Percentiles rank a stretch among this genome's conserved stretches.
Conservation (phyloP, 768 basidiomycete genomes). For the Phlebiopsis flavidoalba region DNA sequence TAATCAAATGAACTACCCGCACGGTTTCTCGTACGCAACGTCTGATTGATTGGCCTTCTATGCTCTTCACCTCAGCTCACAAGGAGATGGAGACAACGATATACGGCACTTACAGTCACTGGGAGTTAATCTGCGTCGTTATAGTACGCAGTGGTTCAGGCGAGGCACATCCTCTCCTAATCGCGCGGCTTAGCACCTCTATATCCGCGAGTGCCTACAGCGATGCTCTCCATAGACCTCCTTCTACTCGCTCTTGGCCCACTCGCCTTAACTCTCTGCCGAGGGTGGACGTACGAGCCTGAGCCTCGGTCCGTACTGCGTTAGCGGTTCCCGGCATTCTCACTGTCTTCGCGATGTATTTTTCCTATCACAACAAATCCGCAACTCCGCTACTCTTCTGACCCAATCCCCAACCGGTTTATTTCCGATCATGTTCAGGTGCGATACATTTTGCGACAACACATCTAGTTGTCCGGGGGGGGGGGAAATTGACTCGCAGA, state of each 20-base stretch:
- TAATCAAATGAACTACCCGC: too few relatives aligned
- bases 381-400: slow-evolving; percentile 69
- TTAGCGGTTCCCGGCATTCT: slow-evolving; percentile 60
- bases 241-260: not conserved
- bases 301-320: slow-evolving; percentile 33
- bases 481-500: slow-evolving; percentile 2
- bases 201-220: not conserved
- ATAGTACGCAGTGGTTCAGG: too few relatives aligned
- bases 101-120: too few relatives aligned
- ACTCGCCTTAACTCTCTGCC: not conserved
- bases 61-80: too few relatives aligned
- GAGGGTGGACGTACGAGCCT: not conserved
- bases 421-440: slow-evolving; percentile 70
- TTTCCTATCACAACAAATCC: slow-evolving; percentile 64
- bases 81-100: too few relatives aligned
- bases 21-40: too few relatives aligned
- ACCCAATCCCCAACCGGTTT: slow-evolving; percentile 74
- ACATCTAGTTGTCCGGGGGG: not conserved
- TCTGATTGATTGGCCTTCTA: too few relatives aligned
- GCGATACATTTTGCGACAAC: slow-evolving; percentile 6
- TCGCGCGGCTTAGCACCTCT: too few relatives aligned
- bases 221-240: not conserved
- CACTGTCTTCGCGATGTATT: slow-evolving; percentile 60
- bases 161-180: not conserved
- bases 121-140: too few relatives aligned